phyloP scores from a whole-genome alignment of 345 rosid species.

The Brassica juncea region DNA sequence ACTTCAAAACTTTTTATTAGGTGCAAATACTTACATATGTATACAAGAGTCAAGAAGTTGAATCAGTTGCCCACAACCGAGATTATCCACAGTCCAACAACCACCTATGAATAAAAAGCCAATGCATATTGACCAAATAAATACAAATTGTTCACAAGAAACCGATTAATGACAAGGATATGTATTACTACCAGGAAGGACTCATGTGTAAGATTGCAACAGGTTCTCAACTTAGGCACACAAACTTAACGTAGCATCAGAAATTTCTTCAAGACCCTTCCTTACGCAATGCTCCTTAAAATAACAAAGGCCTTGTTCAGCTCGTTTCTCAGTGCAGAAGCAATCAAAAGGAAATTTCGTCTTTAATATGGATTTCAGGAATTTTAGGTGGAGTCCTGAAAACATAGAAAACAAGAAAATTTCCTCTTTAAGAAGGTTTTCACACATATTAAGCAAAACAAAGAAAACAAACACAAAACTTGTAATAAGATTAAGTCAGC shows the following conservation, averaged over 20 bases:
- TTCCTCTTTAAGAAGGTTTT: background rate
- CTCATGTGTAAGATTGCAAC: background rate
- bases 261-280: conserved; percentile 71
- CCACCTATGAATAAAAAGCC: conserved; percentile 45
- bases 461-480: background rate
- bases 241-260: conserved; percentile 36
- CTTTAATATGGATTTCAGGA: conserved; percentile 67
- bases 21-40: conserved; percentile 42
- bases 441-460: background rate
- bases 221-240: background rate
- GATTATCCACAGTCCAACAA: conserved; percentile 63
- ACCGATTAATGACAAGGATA: background rate
- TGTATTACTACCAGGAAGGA: background rate
- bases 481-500: background rate
- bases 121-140: background rate
- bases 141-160: background rate
- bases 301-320: conserved; percentile 54
- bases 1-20: background rate
- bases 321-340: conserved; percentile 56
- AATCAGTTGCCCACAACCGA: conserved; percentile 72
- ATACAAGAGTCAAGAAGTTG: conserved; percentile 81
- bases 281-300: conserved; percentile 57
- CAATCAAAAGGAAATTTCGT: conserved; percentile 60
- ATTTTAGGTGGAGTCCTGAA: conserved; percentile 59
- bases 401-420: background rate